Evolutionary conservation across 2,329 filamentous ascomycete species (phyloP), one percentile per base, ranked within the genome.

Genomic region (Clarireedia hainanense): DNA sequence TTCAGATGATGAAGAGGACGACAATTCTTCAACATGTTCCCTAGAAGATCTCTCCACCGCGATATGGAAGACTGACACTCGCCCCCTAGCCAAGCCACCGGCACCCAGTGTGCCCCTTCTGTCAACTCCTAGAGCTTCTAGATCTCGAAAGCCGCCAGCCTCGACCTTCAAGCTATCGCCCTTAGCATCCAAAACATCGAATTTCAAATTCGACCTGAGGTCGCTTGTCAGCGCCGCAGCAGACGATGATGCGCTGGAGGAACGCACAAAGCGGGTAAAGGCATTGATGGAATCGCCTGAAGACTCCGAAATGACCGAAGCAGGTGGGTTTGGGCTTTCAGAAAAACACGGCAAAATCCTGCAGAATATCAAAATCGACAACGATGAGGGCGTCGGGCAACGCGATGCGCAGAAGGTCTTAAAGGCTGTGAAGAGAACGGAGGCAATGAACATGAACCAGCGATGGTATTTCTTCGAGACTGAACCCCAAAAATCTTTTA

Each of bases 1-100:
- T 53, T 91, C 88, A 0, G 88, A 91, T 64, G 85, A 86, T 9
- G 79, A 78, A 43, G 77, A 80, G 46, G 78, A 77, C 27, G 77
- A 80, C 3, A 30, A 39, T n/a, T 46, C 23, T 49, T 85, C 85
- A 0, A 74, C 80, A 57, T 74, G 71, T 51, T 78, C 76, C 1
- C 65, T 82, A 20, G 77, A 78, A 57, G 76, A 79, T 27, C 74
- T 85, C 14, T 76, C 79, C 5, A 50, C 55, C 5, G 48, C 55
- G 1, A 56, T 65, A 5, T 47, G 61, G n/a, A 56, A 59, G 6
- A 54, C 55, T 46, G 30, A 34, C 10, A 34, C 10, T 4, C 51
- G 37, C 27, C 51, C 43, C 12, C 39, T 5, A 15, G 34, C 12
- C 42, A 34, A 49, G 17, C 50, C 30, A 14, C 12, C 30, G 10